Conservation (phyloP, 2,329 filamentous ascomycete species). For the Hypoxylon sp. region DNA sequence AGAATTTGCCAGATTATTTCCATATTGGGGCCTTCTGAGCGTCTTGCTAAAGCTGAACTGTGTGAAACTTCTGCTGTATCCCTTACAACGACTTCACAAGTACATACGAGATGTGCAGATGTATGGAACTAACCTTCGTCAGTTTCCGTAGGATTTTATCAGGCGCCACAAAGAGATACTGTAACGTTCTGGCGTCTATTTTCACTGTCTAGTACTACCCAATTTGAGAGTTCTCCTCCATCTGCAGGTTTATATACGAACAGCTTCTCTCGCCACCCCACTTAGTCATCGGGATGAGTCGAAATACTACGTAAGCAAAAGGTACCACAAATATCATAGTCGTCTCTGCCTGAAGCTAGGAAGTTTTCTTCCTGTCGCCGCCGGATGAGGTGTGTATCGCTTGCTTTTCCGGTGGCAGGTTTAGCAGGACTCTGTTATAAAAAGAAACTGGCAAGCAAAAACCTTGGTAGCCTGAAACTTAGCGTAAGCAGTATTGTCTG, state of each 20-base stretch:
- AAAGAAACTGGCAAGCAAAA: constrained; percentile 31
- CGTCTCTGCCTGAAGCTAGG: background rate
- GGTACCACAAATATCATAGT: background rate
- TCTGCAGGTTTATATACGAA: background rate
- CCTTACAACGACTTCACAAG: background rate
- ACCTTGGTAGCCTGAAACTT: constrained; percentile 19
- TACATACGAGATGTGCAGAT: background rate
- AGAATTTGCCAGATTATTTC: background rate
- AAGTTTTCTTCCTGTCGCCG: constrained; percentile 7
- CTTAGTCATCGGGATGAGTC: background rate
- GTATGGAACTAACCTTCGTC: background rate
- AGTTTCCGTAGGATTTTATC: background rate
- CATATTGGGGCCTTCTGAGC: background rate
- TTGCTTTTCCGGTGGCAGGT: constrained; percentile 10
- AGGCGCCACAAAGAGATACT: background rate
- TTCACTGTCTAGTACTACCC: background rate
- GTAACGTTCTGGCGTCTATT: background rate
- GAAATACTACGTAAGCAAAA: background rate
- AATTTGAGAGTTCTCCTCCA: background rate
- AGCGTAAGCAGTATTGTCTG: constrained; percentile 18
- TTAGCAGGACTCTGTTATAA: constrained; percentile 9
- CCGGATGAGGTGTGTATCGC: constrained; percentile 11
- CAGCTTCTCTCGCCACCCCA: background rate
- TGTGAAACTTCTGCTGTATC: background rate
- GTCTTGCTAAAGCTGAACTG: background rate